Evolutionary conservation across 345 rosid species (phyloP), one percentile per base, ranked within the genome.

Genomic region (Ailanthus altissimus): DNA sequence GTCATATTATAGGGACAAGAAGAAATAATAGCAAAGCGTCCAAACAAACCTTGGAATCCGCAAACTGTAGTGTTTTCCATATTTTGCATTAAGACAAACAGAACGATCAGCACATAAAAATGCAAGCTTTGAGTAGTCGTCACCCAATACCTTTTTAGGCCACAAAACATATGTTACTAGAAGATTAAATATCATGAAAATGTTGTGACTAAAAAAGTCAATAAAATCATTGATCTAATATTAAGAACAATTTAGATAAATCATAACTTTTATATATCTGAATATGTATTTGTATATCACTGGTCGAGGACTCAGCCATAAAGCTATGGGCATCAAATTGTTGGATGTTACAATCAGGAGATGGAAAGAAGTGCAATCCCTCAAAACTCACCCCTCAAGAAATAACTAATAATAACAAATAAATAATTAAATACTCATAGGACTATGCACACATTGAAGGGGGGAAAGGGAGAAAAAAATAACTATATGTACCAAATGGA

Each of bases 31-130:
- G 25, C 54, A 58, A 68, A 75, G 77, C 51, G 68, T 12, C 53
- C 65, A 53, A 43, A 58, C 5, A 21, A 73, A 96, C 95, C 99
- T 92, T 77, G 99, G 99, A 81, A 94, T 96, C 62, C 97, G 84
- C 74, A 93, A 84, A 73, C 74, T 87, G 81, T 93, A 81, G 80
- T 92, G 97, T 66, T 92, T 96, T 72, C 98, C 98, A 74, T 93
- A 91, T 81, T 92, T 96, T 71, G 99, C 98, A 75, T 92, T 98
- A 67, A 96, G 86, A 83, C 73, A 72, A 79, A 96, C 79, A 79
- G 99, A 92, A 23, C 97, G 97, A 87, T 96, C 98, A 68, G 97
- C 87, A 74, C 97, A 92, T 70, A 93, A 78, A 74, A 96, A 96
- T 47, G 98, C 98, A 78, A 96, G 95, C 88, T 96, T 96, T 38